A percentile compares a stretch with the other conserved stretches of the same genome.
Conservation (phyloP, 345 rosid species). For the thale cress (Arabidopsis thaliana) region TAIR10.1 NC_003070.9:4875501-4876000, state of each 20-base stretch:
- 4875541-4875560: conserved; percentile 4
- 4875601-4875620: conserved; percentile 90
- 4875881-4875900: conserved; percentile 42
- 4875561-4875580: background rate
- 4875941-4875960: conserved; percentile 48
- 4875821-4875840: conserved; percentile 17
- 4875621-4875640: conserved; percentile 96
- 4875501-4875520: conserved; percentile 90
- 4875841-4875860: conserved; percentile 6
- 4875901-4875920: conserved; percentile 46
- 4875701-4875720: conserved; percentile 8
- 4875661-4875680: conserved; percentile 83
- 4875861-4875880: background rate
- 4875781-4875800: conserved; percentile 49
- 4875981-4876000: conserved; percentile 49
- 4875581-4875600: conserved; percentile 78
- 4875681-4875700: conserved; percentile 55
- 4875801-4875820: conserved; percentile 46
- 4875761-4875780: conserved; percentile 50
- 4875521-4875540: background rate
- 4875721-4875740: background rate
- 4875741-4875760: conserved; percentile 25
- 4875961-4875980: conserved; percentile 47
- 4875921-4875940: conserved; percentile 45
- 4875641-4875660: conserved; percentile 90